phyloP scores from a whole-genome alignment of 2,329 filamentous ascomycete genomes.

The Trichoderma asperellum region DNA sequence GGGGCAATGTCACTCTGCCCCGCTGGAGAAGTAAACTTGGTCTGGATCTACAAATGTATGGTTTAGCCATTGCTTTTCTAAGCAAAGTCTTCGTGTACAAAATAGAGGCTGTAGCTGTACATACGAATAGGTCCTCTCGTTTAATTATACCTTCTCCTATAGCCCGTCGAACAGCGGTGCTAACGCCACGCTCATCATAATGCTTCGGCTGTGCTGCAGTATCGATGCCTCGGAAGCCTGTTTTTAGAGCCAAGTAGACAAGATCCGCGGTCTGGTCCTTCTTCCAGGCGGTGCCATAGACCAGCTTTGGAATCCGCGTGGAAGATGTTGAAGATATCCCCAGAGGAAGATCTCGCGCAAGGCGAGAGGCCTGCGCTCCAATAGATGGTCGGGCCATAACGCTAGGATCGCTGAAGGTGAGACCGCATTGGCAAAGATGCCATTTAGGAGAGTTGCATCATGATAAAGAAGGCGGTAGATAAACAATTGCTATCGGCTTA shows the following conservation, averaged over 20 bases:
- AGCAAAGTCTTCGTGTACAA: neutral
- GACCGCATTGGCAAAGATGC: neutral
- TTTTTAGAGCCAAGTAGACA: constrained; percentile 68
- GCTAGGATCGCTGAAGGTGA: neutral
- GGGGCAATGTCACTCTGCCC: constrained; percentile 66
- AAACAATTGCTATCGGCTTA: neutral
- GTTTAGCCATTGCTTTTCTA: neutral
- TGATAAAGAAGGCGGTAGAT: neutral
- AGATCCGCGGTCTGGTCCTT: constrained; percentile 67
- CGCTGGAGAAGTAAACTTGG: constrained; percentile 73
- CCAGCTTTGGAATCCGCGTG: constrained; percentile 53
- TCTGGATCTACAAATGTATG: constrained; percentile 63
- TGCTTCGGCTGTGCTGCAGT: constrained; percentile 79
- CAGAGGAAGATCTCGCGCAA: constrained; percentile 44
- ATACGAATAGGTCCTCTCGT: constrained; percentile 64
- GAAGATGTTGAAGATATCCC: constrained; percentile 37
- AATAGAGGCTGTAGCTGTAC: constrained; percentile 31
- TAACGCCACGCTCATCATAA: constrained; percentile 74
- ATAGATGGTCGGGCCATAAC: constrained; percentile 33
- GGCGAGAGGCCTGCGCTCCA: constrained; percentile 37
- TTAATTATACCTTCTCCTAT: constrained; percentile 62
- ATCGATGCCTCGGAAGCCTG: constrained; percentile 74
- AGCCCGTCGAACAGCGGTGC: constrained; percentile 65
- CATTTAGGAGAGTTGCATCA: neutral
- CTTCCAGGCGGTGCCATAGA: constrained; percentile 91